Evolutionary conservation across 2,329 filamentous ascomycete species (phyloP), one percentile per base, ranked within the genome.

Genomic region (Pseudogymnoascus sp.): DNA sequence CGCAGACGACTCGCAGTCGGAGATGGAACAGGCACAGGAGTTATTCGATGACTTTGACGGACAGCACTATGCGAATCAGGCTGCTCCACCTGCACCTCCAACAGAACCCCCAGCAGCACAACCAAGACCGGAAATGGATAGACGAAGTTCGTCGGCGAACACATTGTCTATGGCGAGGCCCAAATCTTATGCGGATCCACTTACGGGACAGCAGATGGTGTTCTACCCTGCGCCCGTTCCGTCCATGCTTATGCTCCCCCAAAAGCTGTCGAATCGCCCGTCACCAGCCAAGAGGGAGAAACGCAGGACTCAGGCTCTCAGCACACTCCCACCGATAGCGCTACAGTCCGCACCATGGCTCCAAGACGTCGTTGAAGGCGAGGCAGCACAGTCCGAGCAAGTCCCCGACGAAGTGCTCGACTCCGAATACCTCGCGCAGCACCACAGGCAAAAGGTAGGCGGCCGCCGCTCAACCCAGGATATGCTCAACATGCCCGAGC

Each of bases 181-280:
- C 9, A 79, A 82, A 64, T 84, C 84, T 0, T 87, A 85, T 71
- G 75, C 84, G 69, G 80, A 86, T 69, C 84, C 84, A 1, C 78
- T 81, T 26, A 87, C 87, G 1, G 87, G 85, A 4, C 85, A 93
- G 66, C 80, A 86, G 67, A 96, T 97, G 90, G 84, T 96, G 8
- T 97, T 88, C 74, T 99, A 99, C 72, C 94, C 94, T 11, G 94
- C 94, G 2, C 92, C 91, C 1, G 94, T 99, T 2, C 94, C 94
- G 2, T 87, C 89, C 64, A 92, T 96, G 86, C 81, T 99, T 62
- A 97, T 96, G 68, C 77, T 99, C 10, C 94, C 94, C 0, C 91
- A 92, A 47, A 89, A 91, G 68, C 77, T 97, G 59, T 96, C 92
- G 0, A 89, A 87, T 68, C 81, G 85, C 60, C 85, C 88, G 7